Evolutionary conservation across 495 filamentous ascomycete species (phyloP), one percentile per base, ranked within the genome.

Genomic region (Neurospora sp.): DNA sequence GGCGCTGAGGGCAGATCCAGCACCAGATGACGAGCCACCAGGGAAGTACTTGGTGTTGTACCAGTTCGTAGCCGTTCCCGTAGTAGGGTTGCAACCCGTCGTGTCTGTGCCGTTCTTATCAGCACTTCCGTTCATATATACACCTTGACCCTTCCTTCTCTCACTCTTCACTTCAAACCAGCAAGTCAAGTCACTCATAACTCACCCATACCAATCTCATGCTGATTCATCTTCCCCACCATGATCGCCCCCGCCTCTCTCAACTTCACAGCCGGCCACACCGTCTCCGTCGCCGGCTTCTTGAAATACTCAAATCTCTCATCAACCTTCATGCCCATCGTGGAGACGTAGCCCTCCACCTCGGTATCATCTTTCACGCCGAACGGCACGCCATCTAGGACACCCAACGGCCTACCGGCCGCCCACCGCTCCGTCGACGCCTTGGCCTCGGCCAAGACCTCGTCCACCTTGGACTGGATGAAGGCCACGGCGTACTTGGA

Each of bases 171-270:
- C 46, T 48, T 48, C 46, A 48, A 8, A 18, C 41, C 16, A 48
- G 4, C n/a, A 20, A 20, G 5, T 39, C 31, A 4, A 35, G 48
- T 31, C 59, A 23, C 62, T 69, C 1, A n/a, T 44, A 16, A 74
- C 75, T 66, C 42, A 77, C 77, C 78, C 71, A 81, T 82, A 4
- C 95, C 95, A 8, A 96, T 80, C 82, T 98, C 94, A 81, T 98
- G 94, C 95, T 98, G 97, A 48, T 89, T 94, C 38, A 90, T 87
- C 82, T 96, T 97, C 14, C 94, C 95, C 71, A 97, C 79, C 23
- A 97, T 85, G 48, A 98, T 87, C 12, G 90, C 94, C 2, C 95
- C 95, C 0, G 89, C 90, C 66, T 96, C 91, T 76, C 91, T 85
- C 83, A 92, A 88, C 82, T 92, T 89, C 79, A 84, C 85, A 31